Evolutionary conservation across 495 filamentous ascomycete genomes (phyloP).

Genomic region (Penicillium cataractarum): DNA sequence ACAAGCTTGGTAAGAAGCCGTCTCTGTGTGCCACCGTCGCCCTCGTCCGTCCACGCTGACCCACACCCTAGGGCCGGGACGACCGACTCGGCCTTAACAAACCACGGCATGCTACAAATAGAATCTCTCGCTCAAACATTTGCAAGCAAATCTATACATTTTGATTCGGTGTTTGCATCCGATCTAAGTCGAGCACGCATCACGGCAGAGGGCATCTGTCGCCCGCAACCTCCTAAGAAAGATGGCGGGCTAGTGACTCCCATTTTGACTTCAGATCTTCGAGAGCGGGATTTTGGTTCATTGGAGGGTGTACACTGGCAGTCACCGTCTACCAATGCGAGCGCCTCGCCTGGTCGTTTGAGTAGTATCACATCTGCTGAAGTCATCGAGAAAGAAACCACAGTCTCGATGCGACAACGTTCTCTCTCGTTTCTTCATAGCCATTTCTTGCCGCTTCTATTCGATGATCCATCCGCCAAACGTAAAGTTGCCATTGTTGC

Average conservation of each 20-base stretch:
- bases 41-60: neutral
- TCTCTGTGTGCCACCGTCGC: neutral
- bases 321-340: neutral
- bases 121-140: conserved; percentile 55
- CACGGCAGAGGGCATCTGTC: conserved; percentile 51
- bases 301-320: conserved; percentile 23
- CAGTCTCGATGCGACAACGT: conserved; percentile 63
- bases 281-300: conserved; percentile 37
- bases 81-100: conserved; percentile 78
- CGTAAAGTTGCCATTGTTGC: conserved; percentile 68
- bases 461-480: conserved; percentile 26
- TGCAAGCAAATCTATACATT: conserved; percentile 37
- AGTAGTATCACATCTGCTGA: neutral
- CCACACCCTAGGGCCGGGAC: conserved; percentile 64
- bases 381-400: conserved; percentile 43
- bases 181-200: conserved; percentile 71
- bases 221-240: conserved; percentile 7
- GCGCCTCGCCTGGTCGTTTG: neutral
- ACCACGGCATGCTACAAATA: conserved; percentile 79
- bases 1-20: conserved; percentile 61
- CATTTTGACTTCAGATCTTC: conserved; percentile 21
- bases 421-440: conserved; percentile 63
- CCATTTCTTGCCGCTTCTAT: conserved; percentile 61
- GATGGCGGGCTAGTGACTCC: conserved; percentile 11
- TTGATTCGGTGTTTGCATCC: conserved; percentile 76